Base-by-base conservation (phyloP, 805 yeast species). In the Komagataella pastoris region DNA sequence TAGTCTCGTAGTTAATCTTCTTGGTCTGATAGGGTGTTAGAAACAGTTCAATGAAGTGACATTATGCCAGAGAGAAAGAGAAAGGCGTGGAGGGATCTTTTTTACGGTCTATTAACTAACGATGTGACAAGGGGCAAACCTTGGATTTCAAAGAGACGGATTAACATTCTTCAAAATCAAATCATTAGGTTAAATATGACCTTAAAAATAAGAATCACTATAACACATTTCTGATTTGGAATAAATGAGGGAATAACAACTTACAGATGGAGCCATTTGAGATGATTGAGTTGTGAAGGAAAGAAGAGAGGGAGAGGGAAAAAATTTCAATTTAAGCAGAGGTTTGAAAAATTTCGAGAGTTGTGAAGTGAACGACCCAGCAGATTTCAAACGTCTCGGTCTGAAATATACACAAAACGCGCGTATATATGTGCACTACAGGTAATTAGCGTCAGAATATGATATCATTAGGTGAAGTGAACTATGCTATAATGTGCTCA, bases 221-320 rank as follows among this genome's bases (percentile, higher is more conserved):
- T 52, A 52, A 53, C 55, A 51, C 53, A 48, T 51, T 47, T 46
- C 44, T 24, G 21, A 45, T 18, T 47, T 18, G n/a, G 17, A 21
- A 24, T 30, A 30, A 30, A 30, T 5, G 12, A 30, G 40, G 14
- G 40, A 4, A 30, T 17, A 23, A 30, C 19, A 36, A 85, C 93
- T 75, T 85, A 85, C 93, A 74, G 82, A 84, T 83, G 95, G 95
- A 82, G 95, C 95, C 95, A 86, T 85, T 78, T 64, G 40, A 14
- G 40, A 30, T 30, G 40, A 30, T 30, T 30, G 40, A 30, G 8
- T 10, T 30, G 14, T 30, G 40, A 30, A 10, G 6, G 14, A 14
- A 14, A 14, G 40, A 8, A 30, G 14, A 18, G 14, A 30, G 14
- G 40, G 8, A 30, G 10, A 12, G 10, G 2, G 6, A 30, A 5